A percentile compares a stretch with the other conserved stretches of the same genome.
Evolutionary conservation across 768 basidiomycete genomes (phyloP).

Genomic region (Mycena amicta): DNA sequence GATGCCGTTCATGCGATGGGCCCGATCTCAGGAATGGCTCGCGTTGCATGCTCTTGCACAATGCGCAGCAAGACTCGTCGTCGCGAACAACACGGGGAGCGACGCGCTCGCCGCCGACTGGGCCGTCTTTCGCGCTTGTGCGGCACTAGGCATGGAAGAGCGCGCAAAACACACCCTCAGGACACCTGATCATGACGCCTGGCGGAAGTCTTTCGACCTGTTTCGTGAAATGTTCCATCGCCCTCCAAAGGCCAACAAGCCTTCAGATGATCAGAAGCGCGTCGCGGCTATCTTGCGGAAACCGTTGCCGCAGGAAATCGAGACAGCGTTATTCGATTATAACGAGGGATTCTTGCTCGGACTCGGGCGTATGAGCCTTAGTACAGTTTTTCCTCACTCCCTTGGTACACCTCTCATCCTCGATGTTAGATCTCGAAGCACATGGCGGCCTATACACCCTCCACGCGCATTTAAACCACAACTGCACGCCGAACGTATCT

Average conservation of each 20-base stretch:
- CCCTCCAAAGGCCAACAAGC: constrained; percentile 39
- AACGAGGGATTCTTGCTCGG: constrained; percentile 68
- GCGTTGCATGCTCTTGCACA: constrained; percentile 73
- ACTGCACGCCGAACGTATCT: constrained; percentile 78
- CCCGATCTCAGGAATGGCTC: constrained; percentile 68
- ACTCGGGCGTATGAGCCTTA: constrained; percentile 79
- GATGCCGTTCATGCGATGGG: constrained; percentile 59
- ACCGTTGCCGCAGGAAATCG: constrained; percentile 48
- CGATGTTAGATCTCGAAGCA: constrained; percentile 67
- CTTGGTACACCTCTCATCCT: constrained; percentile 4
- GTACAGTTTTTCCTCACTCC: constrained; percentile 44
- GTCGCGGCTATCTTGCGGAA: constrained; percentile 58
- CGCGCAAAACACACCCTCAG: constrained; percentile 51
- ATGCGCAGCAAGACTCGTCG: constrained; percentile 63
- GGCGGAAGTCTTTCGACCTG: constrained; percentile 66
- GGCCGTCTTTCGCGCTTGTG: constrained; percentile 60
- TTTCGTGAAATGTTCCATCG: constrained; percentile 59
- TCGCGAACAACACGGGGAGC: constrained; percentile 53
- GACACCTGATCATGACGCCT: constrained; percentile 63
- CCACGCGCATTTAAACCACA: constrained; percentile 88
- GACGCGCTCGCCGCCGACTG: constrained; percentile 49
- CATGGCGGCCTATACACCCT: constrained; percentile 86
- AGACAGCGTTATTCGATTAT: constrained; percentile 69
- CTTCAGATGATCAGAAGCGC: constrained; percentile 58
- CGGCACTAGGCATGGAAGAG: constrained; percentile 78